A percentile compares a stretch with the other conserved stretches of the same genome.
Conservation (phyloP, 306 rosid genomes). For the Prosopis cineraria region DNA sequence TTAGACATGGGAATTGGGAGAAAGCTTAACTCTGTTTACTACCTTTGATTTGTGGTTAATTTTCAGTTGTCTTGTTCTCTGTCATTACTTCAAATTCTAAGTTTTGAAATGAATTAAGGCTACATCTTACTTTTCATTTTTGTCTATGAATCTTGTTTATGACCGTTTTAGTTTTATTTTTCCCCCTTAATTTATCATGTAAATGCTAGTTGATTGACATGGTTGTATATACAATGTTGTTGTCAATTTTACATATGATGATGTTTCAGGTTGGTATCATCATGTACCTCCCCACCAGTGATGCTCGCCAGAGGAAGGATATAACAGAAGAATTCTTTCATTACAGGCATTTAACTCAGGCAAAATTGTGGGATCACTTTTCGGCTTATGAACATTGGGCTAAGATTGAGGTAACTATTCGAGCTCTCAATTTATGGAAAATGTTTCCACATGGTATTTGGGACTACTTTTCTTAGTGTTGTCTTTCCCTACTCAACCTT, state of each 20-base stretch:
- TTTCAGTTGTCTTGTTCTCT: background rate
- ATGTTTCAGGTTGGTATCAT: conserved; percentile 89
- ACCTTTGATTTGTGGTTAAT: conserved; percentile 18
- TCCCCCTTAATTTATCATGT: background rate
- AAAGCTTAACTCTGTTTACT: conserved; percentile 2
- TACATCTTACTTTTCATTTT: conserved; percentile 12
- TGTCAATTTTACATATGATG: conserved; percentile 26
- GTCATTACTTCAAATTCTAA: conserved; percentile 2
- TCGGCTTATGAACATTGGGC: conserved; percentile 98
- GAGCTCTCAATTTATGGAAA: conserved; percentile 14
- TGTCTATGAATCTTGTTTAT: background rate
- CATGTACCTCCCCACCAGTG: conserved; percentile 94
- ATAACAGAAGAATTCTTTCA: conserved; percentile 95
- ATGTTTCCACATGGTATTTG: conserved; percentile 17
- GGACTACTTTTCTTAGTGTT: conserved; percentile 16
- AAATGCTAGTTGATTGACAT: background rate
- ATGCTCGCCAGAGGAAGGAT: conserved; percentile 86
- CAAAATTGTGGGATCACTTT: conserved; percentile 72
- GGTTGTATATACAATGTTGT: background rate
- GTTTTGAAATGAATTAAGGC: conserved; percentile 22
- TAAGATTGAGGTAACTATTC: conserved; percentile 77
- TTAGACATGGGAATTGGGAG: background rate
- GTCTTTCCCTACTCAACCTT: conserved; percentile 5
- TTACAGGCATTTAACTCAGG: conserved; percentile 68
- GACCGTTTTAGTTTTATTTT: background rate